A percentile compares a stretch with the other conserved stretches of the same genome.
These are phyloP conservation scores for Rhodotorula toruloides DNA, from an alignment of 768 basidiomycete genomes.

Conservation along the genomic window DNA sequence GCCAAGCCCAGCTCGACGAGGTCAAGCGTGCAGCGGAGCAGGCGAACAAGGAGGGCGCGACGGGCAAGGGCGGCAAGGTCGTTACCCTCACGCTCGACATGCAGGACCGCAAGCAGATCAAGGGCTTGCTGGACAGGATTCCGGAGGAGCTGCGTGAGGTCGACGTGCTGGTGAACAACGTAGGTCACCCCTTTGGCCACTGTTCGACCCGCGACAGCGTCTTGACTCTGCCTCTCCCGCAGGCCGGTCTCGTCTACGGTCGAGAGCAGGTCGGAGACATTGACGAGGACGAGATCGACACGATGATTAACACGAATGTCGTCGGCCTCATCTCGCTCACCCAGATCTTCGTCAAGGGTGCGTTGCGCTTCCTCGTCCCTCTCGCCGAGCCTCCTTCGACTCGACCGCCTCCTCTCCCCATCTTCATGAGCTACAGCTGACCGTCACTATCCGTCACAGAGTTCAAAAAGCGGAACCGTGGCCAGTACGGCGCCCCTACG, in stretches of 20 bases:
- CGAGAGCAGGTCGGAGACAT: slow-evolving; percentile 80
- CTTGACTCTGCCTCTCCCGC: background rate
- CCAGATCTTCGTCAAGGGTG: slow-evolving; percentile 63
- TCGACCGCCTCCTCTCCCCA: slow-evolving; percentile 17
- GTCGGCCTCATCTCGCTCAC: slow-evolving; percentile 63
- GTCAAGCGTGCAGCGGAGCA: slow-evolving; percentile 4
- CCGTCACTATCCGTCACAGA: slow-evolving; percentile 53
- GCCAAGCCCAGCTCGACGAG: slow-evolving; percentile 33
- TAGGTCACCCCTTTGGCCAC: background rate
- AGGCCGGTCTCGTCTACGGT: slow-evolving; percentile 78
- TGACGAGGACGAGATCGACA: slow-evolving; percentile 59
- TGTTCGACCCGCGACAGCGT: background rate
- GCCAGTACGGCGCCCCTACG: slow-evolving; percentile 19
- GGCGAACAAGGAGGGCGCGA: slow-evolving; percentile 24
- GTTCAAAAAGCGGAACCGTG: slow-evolving; percentile 64
- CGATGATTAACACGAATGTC: slow-evolving; percentile 53
- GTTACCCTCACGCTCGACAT: slow-evolving; percentile 32
- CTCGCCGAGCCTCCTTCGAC: background rate
- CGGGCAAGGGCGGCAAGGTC: slow-evolving; percentile 28
- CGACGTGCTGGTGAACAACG: slow-evolving; percentile 41
- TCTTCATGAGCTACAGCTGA: too few species aligned
- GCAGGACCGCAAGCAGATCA: slow-evolving; percentile 18
- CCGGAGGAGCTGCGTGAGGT: slow-evolving; percentile 26
- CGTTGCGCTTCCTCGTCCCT: slow-evolving; percentile 32
- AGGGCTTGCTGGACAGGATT: slow-evolving; percentile 20